Conservation (phyloP, 352 stramenopile species). For the Phytophthora pluvialis region DNA sequence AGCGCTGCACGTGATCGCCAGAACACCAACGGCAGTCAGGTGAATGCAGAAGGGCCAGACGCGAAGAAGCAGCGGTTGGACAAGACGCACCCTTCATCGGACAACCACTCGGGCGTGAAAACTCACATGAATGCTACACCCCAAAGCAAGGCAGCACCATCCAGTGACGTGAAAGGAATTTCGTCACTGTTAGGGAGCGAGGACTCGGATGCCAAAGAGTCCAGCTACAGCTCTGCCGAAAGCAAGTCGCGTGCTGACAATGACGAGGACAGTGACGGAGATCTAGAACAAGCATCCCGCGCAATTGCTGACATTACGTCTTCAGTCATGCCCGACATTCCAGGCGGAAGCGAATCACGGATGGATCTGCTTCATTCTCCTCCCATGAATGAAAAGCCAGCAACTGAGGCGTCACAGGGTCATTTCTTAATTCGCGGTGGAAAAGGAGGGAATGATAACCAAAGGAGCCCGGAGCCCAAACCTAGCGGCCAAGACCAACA, state of each 20-base stretch:
- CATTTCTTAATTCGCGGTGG: conserved; percentile 22
- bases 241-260: conserved; percentile 30
- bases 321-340: conserved; percentile 38
- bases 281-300: conserved; percentile 41
- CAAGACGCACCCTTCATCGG: conserved; percentile 4
- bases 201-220: conserved; percentile 34
- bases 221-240: conserved; percentile 28
- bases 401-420: conserved; percentile 5
- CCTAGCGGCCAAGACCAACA: conserved; percentile 27
- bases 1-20: conserved; percentile 12
- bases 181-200: conserved; percentile 44
- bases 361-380: conserved; percentile 23
- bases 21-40: conserved; percentile 13
- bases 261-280: conserved; percentile 42
- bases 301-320: conserved; percentile 50
- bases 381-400: conserved; percentile 15
- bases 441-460: conserved; percentile 17
- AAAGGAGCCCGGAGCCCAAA: conserved; percentile 5
- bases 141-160: conserved; percentile 11
- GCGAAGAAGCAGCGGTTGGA: conserved; percentile 46
- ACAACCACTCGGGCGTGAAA: conserved; percentile 11
- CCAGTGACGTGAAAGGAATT: conserved; percentile 42
- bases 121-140: not conserved
- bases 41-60: conserved; percentile 37
- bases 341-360: conserved; percentile 17